Base-by-base conservation (phyloP, 2,329 filamentous ascomycete genomes). In the Drechmeria coniospora region DNA sequence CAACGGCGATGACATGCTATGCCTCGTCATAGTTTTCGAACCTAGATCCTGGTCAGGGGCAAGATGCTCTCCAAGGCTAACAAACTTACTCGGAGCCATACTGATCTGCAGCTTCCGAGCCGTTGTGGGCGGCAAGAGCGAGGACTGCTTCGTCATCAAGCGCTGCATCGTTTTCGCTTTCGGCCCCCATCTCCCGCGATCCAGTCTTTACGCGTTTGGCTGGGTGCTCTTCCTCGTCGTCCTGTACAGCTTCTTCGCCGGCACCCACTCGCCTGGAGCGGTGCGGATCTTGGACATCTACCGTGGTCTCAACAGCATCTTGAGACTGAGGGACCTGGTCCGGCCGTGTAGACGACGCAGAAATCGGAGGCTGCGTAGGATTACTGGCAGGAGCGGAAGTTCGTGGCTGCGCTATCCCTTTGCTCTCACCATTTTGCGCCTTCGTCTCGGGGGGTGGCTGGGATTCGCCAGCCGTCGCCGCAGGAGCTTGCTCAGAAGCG, bases 111-210 rank as follows among this genome's bases (percentile, higher is more conserved):
- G 45, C 33, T 3, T 46, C 44, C 2, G 47, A 36, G 17, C 50
- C 49, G 38, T 53, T 59, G 32, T 63, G 57, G 4, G 52, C 57
- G 12, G 60, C 56, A 23, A 67, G 41, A 6, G 57, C 61, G 34
- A 67, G 35, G 9, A 67, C 56, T 5, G 59, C 59, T 31, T 63
- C 60, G 32, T 66, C 62, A 11, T 21, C 20, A n/a, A 21, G 20
- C 5, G 20, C 5, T 11, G 20, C 5, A 11, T 21, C 20, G 20
- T 21, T 9, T 11, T 21, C 20, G 10, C 9, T 9, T 11, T 21
- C 20, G 5, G 20, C 9, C 12, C 12, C 20, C 5, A 34, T 17
- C 4, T 41, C 44, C 4, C 47, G 44, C 4, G 32, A 20, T 9
- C 54, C 50, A 5, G 63, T 34, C 18, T 54, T 49, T 21, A 43